Conservation (phyloP, 306 rosid genomes). For the Purshia tridentata region DNA sequence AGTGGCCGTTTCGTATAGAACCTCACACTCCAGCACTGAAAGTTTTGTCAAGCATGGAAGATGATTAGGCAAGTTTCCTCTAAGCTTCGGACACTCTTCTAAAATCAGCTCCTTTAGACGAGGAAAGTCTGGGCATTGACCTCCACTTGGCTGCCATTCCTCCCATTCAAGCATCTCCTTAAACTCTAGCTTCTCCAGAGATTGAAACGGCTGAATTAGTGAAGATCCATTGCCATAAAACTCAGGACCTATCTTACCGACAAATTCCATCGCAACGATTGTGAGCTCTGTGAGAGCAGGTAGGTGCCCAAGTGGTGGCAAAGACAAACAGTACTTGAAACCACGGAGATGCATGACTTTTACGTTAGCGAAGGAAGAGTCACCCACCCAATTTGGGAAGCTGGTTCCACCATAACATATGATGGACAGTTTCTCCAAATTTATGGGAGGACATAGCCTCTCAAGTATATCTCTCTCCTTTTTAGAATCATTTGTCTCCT, state of each 20-base stretch:
- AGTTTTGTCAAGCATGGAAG: too few species aligned
- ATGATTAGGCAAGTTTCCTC: too few species aligned
- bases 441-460: background rate
- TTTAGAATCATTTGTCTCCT: accelerated
- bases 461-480: background rate
- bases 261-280: too few species aligned
- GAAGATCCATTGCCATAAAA: too few species aligned
- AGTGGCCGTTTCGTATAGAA: background rate
- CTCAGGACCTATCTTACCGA: too few species aligned
- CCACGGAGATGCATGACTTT: background rate
- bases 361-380: constrained; percentile 3
- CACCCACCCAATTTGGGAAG: constrained; percentile 25
- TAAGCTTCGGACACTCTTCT: too few species aligned
- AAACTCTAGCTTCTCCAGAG: too few species aligned
- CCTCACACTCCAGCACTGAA: accelerated
- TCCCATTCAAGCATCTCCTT: too few species aligned
- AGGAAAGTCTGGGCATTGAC: too few species aligned
- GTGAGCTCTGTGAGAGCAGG: constrained; percentile 2
- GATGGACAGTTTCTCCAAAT: background rate
- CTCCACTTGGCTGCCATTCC: too few species aligned
- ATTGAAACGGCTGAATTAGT: too few species aligned
- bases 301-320: constrained; percentile 24
- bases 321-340: background rate
- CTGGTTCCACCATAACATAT: background rate
- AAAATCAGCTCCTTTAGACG: too few species aligned